phyloP scores from a whole-genome alignment of 2,329 filamentous ascomycete species.

The Claviceps purpurea region DNA sequence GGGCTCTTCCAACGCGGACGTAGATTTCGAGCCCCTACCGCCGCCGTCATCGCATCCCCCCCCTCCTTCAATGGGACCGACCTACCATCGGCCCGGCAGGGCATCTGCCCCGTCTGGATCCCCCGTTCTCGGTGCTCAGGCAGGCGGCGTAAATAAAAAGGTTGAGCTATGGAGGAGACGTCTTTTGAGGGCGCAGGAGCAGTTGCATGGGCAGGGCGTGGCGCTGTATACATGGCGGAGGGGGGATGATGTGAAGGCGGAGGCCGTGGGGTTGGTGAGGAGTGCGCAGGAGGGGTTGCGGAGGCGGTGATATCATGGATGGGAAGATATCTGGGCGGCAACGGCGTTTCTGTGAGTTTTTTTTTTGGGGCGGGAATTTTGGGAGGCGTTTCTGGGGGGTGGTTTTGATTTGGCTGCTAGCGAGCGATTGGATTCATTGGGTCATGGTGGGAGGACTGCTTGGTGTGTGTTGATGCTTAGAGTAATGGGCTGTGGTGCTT shows the following conservation, averaged over 20 bases:
- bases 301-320: neutral
- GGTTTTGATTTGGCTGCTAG: neutral
- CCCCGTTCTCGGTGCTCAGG: slow-evolving; percentile 20
- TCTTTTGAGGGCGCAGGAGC: slow-evolving; percentile 49
- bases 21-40: slow-evolving; percentile 28
- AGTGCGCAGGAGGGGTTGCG: slow-evolving; percentile 32
- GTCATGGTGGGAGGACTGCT: no score
- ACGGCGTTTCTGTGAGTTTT: neutral
- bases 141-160: slow-evolving; percentile 43
- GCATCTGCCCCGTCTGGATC: slow-evolving; percentile 21
- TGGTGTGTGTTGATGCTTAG: no score
- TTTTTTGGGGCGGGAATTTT: neutral
- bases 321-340: no score
- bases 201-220: slow-evolving; percentile 51
- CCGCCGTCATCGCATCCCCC: slow-evolving; percentile 14
- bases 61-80: slow-evolving; percentile 6
- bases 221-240: slow-evolving; percentile 59
- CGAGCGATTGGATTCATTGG: neutral
- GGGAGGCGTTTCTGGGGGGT: neutral
- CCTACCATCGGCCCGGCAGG: slow-evolving; percentile 15
- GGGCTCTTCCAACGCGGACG: slow-evolving; percentile 24
- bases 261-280: slow-evolving; percentile 52
- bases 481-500: no score
- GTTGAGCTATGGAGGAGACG: slow-evolving; percentile 59
- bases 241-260: slow-evolving; percentile 54